Evolutionary conservation across 306 rosid genomes (phyloP).

Genomic region (Prosopis cineraria): DNA sequence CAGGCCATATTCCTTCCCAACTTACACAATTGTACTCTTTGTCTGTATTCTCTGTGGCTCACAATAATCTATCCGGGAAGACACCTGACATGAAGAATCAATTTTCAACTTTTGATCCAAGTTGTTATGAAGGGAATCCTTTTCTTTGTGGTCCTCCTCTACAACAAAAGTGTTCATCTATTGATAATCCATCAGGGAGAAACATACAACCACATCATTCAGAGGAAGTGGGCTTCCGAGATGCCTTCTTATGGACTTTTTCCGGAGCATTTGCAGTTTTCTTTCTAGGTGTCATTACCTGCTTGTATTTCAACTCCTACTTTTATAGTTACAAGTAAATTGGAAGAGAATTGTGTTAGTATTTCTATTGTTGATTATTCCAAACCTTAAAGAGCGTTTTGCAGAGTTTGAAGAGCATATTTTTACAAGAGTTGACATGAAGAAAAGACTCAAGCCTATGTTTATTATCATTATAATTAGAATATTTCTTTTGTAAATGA

Average conservation of each 20-base stretch:
- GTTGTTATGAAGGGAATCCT: conserved; percentile 1
- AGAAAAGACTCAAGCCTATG: too few relatives aligned
- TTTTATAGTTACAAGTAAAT: too few relatives aligned
- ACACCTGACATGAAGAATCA: not conserved
- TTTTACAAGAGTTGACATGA: too few relatives aligned
- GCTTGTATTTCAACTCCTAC: conserved; percentile 1
- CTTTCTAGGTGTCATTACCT: not conserved
- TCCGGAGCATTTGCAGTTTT: not conserved
- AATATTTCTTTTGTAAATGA: too few relatives aligned
- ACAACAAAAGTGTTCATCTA: not conserved
- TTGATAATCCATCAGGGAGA: not conserved
- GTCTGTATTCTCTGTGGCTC: conserved; percentile 12
- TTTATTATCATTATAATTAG: too few relatives aligned
- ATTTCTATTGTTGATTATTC: too few relatives aligned
- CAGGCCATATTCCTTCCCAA: conserved; percentile 18
- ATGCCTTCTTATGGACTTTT: conserved; percentile 17
- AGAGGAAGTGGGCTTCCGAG: not conserved
- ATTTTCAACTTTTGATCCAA: conserved; percentile 7
- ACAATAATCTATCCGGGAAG: conserved; percentile 26
- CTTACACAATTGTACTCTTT: not conserved
- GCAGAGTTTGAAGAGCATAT: too few relatives aligned
- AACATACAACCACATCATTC: not conserved
- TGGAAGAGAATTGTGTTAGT: too few relatives aligned
- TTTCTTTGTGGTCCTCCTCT: conserved; percentile 20
- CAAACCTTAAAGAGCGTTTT: too few relatives aligned